Conservation (phyloP, 2,329 filamentous ascomycete species). For the Neofusicoccum sp. region DNA sequence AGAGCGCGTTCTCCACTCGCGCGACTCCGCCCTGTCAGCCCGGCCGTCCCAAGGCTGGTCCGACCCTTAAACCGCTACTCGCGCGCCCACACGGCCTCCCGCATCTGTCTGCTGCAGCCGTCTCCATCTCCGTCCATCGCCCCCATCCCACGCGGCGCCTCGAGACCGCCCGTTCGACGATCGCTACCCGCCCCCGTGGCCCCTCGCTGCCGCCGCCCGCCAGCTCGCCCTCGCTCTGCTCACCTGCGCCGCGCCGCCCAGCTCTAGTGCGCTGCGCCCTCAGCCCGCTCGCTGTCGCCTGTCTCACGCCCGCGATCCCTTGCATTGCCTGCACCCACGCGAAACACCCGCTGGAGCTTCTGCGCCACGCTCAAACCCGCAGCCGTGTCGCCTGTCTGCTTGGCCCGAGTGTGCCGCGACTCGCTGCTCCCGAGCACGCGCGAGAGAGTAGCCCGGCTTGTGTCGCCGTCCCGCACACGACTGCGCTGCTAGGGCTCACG, state of each 20-base stretch:
- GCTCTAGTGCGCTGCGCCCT: slow-evolving; percentile 10
- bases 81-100: slow-evolving; percentile 10
- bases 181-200: slow-evolving; percentile 12
- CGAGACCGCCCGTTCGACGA: slow-evolving; percentile 13
- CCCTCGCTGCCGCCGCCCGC: too few species aligned
- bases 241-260: background rate
- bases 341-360: slow-evolving; percentile 18
- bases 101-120: slow-evolving; percentile 11
- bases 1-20: background rate
- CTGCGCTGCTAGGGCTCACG: slow-evolving; percentile 4
- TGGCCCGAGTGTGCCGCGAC: slow-evolving; percentile 18
- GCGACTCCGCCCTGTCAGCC: background rate
- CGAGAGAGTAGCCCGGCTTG: slow-evolving; percentile 1
- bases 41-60: background rate
- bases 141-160: slow-evolving; percentile 4
- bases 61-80: slow-evolving; percentile 14
- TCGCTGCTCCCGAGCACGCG: slow-evolving; percentile 2
- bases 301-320: slow-evolving; percentile 17
- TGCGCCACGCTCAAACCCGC: slow-evolving; percentile 17
- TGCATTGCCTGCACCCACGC: slow-evolving; percentile 16
- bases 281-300: background rate
- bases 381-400: slow-evolving; percentile 7
- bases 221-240: background rate
- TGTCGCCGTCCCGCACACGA: slow-evolving; percentile 7
- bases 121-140: slow-evolving; percentile 8